phyloP scores from a whole-genome alignment of 106 monocot species.

The Amphibolis antarctica region DNA sequence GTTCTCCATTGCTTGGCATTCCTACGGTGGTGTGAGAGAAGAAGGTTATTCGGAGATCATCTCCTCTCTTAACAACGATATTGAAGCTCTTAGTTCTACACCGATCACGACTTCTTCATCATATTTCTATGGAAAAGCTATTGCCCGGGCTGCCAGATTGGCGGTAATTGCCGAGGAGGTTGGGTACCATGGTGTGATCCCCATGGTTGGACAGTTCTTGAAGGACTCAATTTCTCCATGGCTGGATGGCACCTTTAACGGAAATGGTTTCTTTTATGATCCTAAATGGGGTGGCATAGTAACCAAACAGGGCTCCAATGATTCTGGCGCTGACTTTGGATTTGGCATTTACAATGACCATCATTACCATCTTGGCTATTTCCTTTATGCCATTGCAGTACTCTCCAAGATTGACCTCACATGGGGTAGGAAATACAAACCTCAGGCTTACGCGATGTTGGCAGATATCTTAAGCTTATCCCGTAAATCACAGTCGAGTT shows the following conservation, averaged over 20 bases:
- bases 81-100: conserved; percentile 20
- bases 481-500: conserved; percentile 23
- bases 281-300: conserved; percentile 79
- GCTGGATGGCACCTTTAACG: conserved; percentile 73
- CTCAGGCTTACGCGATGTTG: conserved; percentile 58
- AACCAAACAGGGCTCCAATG: conserved; percentile 51
- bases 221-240: conserved; percentile 49
- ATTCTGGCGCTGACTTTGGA: conserved; percentile 79
- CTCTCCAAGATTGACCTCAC: conserved; percentile 58
- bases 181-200: conserved; percentile 42
- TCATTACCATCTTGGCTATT: conserved; percentile 86
- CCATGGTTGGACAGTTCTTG: conserved; percentile 38
- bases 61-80: conserved; percentile 48
- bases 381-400: conserved; percentile 73
- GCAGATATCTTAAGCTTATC: conserved; percentile 68
- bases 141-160: conserved; percentile 65
- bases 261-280: conserved; percentile 73
- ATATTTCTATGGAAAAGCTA: conserved; percentile 81
- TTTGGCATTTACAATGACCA: conserved; percentile 90
- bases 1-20: conserved; percentile 59
- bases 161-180: conserved; percentile 73
- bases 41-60: conserved; percentile 38
- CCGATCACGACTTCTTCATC: conserved; percentile 47
- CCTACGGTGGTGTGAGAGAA: conserved; percentile 42
- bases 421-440: conserved; percentile 68